Evolutionary conservation across 306 rosid species (phyloP).

Genomic region (Dicorynia guianensis): DNA sequence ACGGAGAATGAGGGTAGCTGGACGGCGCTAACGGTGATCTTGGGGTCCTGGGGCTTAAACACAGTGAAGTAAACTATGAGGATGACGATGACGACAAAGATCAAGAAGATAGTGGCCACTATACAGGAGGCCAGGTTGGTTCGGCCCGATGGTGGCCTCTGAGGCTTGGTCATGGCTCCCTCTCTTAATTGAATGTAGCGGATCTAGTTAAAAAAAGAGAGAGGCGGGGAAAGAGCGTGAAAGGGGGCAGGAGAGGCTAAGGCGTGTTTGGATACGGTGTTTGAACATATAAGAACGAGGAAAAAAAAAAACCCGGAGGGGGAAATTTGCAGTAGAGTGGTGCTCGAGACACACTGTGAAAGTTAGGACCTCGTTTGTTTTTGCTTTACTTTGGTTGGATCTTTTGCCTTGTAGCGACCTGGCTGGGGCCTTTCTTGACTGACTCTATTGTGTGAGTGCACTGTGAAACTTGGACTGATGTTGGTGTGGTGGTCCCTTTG

Average conservation of each 20-base stretch:
- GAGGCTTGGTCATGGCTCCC: constrained; percentile 55
- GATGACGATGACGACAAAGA: constrained; percentile 57
- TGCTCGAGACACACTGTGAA: background rate
- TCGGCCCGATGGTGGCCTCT: constrained; percentile 54
- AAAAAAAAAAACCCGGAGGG: too few species aligned
- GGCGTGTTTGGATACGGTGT: too few species aligned
- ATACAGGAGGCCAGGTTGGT: constrained; percentile 72
- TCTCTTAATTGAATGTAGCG: too few species aligned
- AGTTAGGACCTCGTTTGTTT: constrained; percentile 6
- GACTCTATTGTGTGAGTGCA: too few species aligned
- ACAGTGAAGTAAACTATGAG: constrained; percentile 69
- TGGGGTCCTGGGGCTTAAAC: constrained; percentile 67
- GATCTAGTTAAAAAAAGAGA: too few species aligned
- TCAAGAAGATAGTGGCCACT: constrained; percentile 66
- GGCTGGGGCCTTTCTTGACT: too few species aligned
- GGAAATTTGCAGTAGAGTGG: too few species aligned
- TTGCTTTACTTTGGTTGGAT: background rate
- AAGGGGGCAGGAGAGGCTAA: too few species aligned
- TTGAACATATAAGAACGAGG: too few species aligned
- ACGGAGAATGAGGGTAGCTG: constrained; percentile 73
- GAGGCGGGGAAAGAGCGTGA: too few species aligned
- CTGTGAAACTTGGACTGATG: too few species aligned
- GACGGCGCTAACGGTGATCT: constrained; percentile 62
- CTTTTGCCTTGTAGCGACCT: too few species aligned
- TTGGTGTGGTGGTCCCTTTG: background rate